A percentile compares a stretch with the other conserved stretches of the same genome.
Conservation (phyloP, 192 early-diverging fungal species). For the Paraglomus brasilianum region DNA sequence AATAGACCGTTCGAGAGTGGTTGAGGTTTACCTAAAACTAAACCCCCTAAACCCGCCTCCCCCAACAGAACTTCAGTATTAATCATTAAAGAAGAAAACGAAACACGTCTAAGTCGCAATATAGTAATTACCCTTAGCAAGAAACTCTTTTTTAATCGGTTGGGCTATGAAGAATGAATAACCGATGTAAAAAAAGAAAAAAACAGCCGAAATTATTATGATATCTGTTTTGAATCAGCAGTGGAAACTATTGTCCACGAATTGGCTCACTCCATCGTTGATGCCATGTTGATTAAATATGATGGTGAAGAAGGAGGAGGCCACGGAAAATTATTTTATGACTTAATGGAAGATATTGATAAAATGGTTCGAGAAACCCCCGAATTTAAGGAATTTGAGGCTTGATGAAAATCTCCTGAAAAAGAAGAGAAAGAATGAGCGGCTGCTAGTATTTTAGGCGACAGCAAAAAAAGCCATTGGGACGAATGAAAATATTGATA, state of each 20-base stretch:
- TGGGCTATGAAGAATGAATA: conserved; percentile 14
- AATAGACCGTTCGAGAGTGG: not conserved
- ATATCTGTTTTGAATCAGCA: not conserved
- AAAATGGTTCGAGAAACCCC: not conserved
- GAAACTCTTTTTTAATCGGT: conserved; percentile 8
- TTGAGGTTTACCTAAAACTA: too few relatives aligned
- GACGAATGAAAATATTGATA: too few relatives aligned
- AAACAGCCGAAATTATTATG: not conserved
- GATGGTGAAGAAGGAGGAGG: conserved; percentile 13
- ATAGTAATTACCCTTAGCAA: not conserved
- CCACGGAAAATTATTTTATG: not conserved
- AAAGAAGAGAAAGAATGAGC: too few relatives aligned
- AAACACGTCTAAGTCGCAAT: not conserved
- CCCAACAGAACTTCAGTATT: too few relatives aligned
- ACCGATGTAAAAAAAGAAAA: not conserved
- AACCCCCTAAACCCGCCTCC: too few relatives aligned
- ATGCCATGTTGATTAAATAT: not conserved
- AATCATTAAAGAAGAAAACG: too few relatives aligned
- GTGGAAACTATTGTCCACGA: conserved; percentile 14
- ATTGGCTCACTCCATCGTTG: conserved; percentile 6
- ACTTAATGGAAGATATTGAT: not conserved
- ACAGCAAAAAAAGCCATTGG: too few relatives aligned
- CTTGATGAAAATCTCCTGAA: too few relatives aligned
- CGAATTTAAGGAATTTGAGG: conserved; percentile 4
- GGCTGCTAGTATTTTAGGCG: too few relatives aligned